phyloP scores from a whole-genome alignment of 257 asterid genomes.

The Pogostemon cablin region DNA sequence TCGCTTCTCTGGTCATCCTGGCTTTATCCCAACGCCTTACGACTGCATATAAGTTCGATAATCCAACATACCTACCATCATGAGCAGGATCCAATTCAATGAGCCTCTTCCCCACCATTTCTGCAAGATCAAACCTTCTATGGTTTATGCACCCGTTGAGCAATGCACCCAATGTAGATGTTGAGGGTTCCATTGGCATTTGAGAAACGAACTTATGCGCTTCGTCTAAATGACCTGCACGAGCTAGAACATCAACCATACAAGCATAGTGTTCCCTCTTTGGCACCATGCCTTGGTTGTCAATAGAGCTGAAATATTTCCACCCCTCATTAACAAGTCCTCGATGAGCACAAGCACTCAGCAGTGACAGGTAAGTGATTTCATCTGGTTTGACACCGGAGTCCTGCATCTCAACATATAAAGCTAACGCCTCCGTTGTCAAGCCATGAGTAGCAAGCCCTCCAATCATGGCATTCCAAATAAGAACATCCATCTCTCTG shows the following conservation, averaged over 20 bases:
- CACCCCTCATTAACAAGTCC: constrained; percentile 70
- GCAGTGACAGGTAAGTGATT: constrained; percentile 70
- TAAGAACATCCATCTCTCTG: constrained; percentile 51
- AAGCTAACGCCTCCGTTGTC: constrained; percentile 45
- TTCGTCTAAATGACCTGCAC: constrained; percentile 61
- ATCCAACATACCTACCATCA: constrained; percentile 78
- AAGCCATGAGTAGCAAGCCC: constrained; percentile 85
- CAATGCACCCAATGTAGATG: constrained; percentile 73
- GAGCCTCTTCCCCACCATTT: constrained; percentile 63
- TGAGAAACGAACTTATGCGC: constrained; percentile 47
- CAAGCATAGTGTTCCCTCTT: constrained; percentile 77
- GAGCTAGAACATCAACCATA: constrained; percentile 78
- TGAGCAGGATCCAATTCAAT: constrained; percentile 64
- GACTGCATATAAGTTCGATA: constrained; percentile 67
- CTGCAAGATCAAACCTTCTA: constrained; percentile 59
- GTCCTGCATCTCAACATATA: constrained; percentile 47
- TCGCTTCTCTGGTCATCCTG: constrained; percentile 55
- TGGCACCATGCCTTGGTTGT: constrained; percentile 50
- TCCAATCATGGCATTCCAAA: constrained; percentile 80
- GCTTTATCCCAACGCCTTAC: constrained; percentile 67
- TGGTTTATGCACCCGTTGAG: constrained; percentile 73
- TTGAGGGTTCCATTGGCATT: constrained; percentile 60
- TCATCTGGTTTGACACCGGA: constrained; percentile 56
- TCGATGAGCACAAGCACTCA: constrained; percentile 78
- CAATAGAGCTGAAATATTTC: constrained; percentile 48